A percentile compares a stretch with the other conserved stretches of the same genome.
Evolutionary conservation across 169 alveolate species (phyloP).

Genomic region (Perkinsus chesapeaki): DNA sequence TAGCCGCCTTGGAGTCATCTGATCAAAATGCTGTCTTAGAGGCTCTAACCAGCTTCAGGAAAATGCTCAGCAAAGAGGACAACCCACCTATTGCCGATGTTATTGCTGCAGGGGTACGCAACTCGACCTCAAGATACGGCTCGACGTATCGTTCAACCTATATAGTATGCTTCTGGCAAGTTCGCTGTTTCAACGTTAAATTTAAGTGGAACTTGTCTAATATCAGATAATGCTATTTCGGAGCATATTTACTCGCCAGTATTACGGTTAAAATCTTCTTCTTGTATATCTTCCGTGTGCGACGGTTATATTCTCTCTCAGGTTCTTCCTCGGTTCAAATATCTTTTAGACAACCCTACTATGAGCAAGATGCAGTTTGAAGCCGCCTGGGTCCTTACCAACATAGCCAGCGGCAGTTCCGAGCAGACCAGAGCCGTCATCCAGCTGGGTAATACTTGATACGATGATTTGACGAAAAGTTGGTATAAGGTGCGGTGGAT

Average conservation of each 20-base stretch:
- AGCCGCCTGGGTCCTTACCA: constrained; percentile 89
- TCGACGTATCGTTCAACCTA: no score
- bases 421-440: constrained; percentile 76
- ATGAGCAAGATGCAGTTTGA: constrained; percentile 65
- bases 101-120: constrained; percentile 76
- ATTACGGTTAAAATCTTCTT: no score
- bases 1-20: neutral
- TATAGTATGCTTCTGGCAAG: no score
- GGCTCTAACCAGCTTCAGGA: constrained; percentile 45
- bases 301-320: constrained; percentile 57
- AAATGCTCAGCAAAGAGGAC: constrained; percentile 67
- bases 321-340: constrained; percentile 65
- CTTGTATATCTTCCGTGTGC: constrained; percentile 70
- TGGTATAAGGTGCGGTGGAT: neutral
- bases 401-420: constrained; percentile 81
- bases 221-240: no score
- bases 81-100: constrained; percentile 83
- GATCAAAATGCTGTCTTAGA: neutral
- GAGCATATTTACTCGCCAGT: no score
- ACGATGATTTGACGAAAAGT: neutral
- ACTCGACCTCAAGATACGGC: no score
- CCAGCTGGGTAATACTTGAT: constrained; percentile 45
- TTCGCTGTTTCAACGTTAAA: no score
- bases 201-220: no score
- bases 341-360: neutral